phyloP scores from a whole-genome alignment of 2,329 filamentous ascomycete species.

The Nigrospora osmanthi region DNA sequence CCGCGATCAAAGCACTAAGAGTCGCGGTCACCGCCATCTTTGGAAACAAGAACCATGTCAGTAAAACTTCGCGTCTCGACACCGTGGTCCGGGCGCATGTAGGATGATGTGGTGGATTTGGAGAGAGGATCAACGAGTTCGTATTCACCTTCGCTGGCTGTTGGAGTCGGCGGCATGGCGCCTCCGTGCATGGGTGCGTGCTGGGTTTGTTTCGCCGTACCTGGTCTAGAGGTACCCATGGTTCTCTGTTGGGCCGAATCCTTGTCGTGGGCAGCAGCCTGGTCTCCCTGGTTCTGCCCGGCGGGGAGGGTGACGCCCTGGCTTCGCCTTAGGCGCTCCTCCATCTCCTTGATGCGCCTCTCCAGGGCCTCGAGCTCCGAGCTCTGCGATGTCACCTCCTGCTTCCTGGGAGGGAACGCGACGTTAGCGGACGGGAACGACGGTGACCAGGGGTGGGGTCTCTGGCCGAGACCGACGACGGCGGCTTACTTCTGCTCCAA shows the following conservation, averaged over 20 bases:
- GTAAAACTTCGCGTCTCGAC: conserved; percentile 27
- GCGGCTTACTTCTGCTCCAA: too few relatives aligned
- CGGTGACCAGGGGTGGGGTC: neutral
- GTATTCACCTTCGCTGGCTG: conserved; percentile 57
- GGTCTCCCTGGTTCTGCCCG: conserved; percentile 3
- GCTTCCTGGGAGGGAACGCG: conserved; percentile 58
- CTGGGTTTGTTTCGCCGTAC: conserved; percentile 41
- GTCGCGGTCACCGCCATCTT: conserved; percentile 33
- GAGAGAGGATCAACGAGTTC: conserved; percentile 19
- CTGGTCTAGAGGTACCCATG: conserved; percentile 37
- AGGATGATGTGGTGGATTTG: conserved; percentile 3
- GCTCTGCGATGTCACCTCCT: conserved; percentile 64
- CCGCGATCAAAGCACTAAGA: conserved; percentile 2
- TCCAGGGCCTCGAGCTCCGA: conserved; percentile 83
- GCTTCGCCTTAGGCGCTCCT: conserved; percentile 58
- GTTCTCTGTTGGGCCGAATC: conserved; percentile 16
- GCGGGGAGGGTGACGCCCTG: conserved; percentile 5
- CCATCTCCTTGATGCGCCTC: conserved; percentile 74
- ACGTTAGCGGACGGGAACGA: neutral
- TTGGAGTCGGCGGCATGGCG: conserved; percentile 52
- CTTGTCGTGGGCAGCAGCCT: conserved; percentile 17
- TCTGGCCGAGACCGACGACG: too few relatives aligned
- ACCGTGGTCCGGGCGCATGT: conserved; percentile 2
- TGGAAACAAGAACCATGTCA: conserved; percentile 32
- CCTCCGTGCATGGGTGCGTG: conserved; percentile 44